Conservation (phyloP, 768 basidiomycete genomes). For the Mycena galericulata region DNA sequence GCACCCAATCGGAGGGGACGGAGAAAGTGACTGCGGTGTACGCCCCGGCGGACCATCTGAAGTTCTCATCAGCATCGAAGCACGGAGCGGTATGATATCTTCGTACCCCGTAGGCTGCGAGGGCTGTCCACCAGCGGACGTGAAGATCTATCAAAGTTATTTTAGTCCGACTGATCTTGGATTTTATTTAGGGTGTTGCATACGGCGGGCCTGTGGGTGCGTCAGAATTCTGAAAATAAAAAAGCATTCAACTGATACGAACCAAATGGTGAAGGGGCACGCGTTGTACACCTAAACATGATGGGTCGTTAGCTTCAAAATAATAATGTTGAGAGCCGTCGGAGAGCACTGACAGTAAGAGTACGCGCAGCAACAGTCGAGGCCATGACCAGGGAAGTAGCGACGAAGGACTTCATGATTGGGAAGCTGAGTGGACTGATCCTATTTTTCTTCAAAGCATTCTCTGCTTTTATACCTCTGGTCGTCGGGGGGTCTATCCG, state of each 20-base stretch:
- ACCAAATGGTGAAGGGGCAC: conserved; percentile 30
- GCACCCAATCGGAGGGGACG: neutral
- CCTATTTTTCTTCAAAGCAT: too few relatives aligned
- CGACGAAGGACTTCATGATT: too few relatives aligned
- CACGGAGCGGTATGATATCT: neutral
- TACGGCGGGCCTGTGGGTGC: neutral
- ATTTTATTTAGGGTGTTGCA: neutral
- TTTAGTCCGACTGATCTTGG: neutral
- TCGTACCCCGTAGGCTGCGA: neutral
- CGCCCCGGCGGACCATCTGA: conserved; percentile 10
- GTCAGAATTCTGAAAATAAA: neutral
- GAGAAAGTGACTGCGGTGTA: neutral
- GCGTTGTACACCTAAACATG: neutral
- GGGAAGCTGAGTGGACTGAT: too few relatives aligned
- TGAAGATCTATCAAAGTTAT: neutral
- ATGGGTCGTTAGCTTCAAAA: too few relatives aligned
- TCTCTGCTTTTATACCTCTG: too few relatives aligned
- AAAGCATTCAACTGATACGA: neutral
- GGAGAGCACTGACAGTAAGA: too few relatives aligned
- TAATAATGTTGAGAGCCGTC: too few relatives aligned
- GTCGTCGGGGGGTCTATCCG: too few relatives aligned
- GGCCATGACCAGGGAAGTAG: too few relatives aligned
- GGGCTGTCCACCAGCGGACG: neutral
- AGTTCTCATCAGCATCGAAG: neutral
- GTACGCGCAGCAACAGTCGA: too few relatives aligned